These are phyloP conservation scores for Pichia occidentalis DNA, from an alignment of 805 yeast genomes.

Conservation along the genomic window DNA sequence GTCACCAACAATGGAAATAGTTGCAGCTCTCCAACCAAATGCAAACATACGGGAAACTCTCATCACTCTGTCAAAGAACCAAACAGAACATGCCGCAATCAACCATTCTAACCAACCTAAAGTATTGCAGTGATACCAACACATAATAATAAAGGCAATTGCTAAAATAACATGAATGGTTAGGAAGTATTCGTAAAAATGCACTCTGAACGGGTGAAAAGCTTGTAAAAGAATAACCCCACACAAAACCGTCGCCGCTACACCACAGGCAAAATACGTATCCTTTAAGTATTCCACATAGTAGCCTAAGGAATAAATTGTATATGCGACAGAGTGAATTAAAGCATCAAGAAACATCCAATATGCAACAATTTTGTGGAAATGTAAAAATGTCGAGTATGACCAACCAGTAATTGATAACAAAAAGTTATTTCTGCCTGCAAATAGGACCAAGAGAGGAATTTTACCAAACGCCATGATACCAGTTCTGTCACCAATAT, in stretches of 20 bases:
- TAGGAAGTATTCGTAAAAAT: conserved; percentile 55
- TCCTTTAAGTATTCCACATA: conserved; percentile 11
- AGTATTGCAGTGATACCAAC: conserved; percentile 50
- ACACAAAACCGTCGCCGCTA: conserved; percentile 36
- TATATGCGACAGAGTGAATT: conserved; percentile 36
- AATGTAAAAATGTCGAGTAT: conserved; percentile 39
- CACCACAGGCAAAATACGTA: conserved; percentile 27
- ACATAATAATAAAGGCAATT: conserved; percentile 42
- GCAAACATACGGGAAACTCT: conserved; percentile 31
- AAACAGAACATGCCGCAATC: conserved; percentile 37
- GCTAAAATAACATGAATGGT: conserved; percentile 54
- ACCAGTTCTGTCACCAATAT: conserved; percentile 33
- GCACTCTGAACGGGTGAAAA: conserved; percentile 42
- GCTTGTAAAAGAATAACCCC: conserved; percentile 44
- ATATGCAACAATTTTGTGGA: conserved; percentile 65
- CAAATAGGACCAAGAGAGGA: conserved; percentile 39
- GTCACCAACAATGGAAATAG: conserved; percentile 15
- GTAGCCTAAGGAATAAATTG: conserved; percentile 14
- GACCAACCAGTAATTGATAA: conserved; percentile 39
- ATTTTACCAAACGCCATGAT: conserved; percentile 34
- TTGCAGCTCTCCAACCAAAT: conserved; percentile 23
- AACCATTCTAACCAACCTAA: conserved; percentile 31
- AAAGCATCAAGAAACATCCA: conserved; percentile 34
- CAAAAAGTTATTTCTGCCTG: conserved; percentile 42
- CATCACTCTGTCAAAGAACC: conserved; percentile 46